Evolutionary conservation across 2,329 filamentous ascomycete species (phyloP).

Genomic region (Nemania sp.): DNA sequence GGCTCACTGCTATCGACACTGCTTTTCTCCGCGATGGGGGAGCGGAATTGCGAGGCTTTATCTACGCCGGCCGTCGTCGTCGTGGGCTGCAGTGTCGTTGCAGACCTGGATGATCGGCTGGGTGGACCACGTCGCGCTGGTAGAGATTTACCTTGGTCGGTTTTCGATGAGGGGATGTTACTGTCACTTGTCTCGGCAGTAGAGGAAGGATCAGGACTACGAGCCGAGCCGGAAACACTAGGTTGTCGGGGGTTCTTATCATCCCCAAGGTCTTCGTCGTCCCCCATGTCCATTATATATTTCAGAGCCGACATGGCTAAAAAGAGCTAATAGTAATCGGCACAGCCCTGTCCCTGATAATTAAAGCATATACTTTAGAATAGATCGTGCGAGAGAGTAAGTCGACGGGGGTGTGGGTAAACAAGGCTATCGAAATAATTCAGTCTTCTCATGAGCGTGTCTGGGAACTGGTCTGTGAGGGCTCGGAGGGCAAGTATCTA

Average conservation of each 20-base stretch:
- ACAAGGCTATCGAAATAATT: constrained; percentile 41
- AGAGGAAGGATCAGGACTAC: constrained; percentile 44
- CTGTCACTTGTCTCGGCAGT: constrained; percentile 47
- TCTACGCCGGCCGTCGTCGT: constrained; percentile 12
- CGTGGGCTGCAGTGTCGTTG: constrained; percentile 36
- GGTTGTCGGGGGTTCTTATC: constrained; percentile 51
- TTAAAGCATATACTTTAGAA: constrained; percentile 40
- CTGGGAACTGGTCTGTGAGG: constrained; percentile 31
- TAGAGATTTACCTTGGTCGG: constrained; percentile 41
- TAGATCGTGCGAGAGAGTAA: constrained; percentile 35
- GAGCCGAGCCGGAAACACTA: constrained; percentile 44
- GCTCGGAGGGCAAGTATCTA: constrained; percentile 37
- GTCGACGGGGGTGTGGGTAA: constrained; percentile 37
- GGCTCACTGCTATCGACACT: constrained; percentile 55
- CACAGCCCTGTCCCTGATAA: constrained; percentile 43
- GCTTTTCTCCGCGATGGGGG: constrained; percentile 41
- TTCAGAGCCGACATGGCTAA: constrained; percentile 54
- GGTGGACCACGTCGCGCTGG: constrained; percentile 45
- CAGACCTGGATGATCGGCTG: constrained; percentile 40
- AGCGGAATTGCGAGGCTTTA: constrained; percentile 33
- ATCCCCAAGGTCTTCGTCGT: constrained; percentile 53
- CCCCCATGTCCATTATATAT: constrained; percentile 59
- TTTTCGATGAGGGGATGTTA: constrained; percentile 44
- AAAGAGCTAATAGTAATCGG: constrained; percentile 37
- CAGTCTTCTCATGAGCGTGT: constrained; percentile 44